Evolutionary conservation across 2,329 filamentous ascomycete species (phyloP).

Genomic region (Triangularia setosa): DNA sequence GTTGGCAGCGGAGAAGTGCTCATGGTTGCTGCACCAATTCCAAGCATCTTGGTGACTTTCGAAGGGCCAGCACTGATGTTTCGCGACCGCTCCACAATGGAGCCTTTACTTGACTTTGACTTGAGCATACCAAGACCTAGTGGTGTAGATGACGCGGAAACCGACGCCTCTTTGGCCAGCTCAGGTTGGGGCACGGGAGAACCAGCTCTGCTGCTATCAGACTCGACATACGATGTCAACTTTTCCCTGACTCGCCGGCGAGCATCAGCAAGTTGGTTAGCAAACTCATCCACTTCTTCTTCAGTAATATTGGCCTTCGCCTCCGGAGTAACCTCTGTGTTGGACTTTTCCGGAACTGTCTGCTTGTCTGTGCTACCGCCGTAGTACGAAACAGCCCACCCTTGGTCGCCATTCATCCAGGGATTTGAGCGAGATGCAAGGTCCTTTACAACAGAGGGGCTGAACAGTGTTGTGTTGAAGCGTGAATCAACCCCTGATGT

Average conservation of each 20-base stretch:
- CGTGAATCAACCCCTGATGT: constrained; percentile 35
- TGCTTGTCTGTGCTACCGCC: constrained; percentile 8
- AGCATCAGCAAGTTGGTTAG: constrained; percentile 66
- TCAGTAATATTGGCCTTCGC: constrained; percentile 32
- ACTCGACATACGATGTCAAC: constrained; percentile 64
- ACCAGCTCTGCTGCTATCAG: constrained; percentile 48
- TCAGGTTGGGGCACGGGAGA: constrained; percentile 40
- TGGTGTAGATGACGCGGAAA: constrained; percentile 14
- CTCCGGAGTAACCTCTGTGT: constrained; percentile 7
- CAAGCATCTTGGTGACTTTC: constrained; percentile 61
- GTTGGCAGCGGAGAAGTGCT: constrained; percentile 39
- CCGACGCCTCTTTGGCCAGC: constrained; percentile 31
- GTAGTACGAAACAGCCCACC: constrained; percentile 23
- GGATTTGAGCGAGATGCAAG: constrained; percentile 38
- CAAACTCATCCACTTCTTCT: constrained; percentile 65
- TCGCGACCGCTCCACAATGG: constrained; percentile 48
- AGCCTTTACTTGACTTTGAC: constrained; percentile 64
- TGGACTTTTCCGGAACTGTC: neutral
- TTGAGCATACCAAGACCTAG: constrained; percentile 61
- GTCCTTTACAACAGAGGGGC: constrained; percentile 30
- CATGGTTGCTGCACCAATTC: constrained; percentile 45
- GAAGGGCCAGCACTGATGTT: constrained; percentile 40
- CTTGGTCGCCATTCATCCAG: constrained; percentile 40
- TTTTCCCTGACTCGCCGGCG: constrained; percentile 69
- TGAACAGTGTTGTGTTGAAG: constrained; percentile 34